Evolutionary conservation across 2,329 filamentous ascomycete genomes (phyloP).

Genomic region (Phyllosticta citribraziliensis): DNA sequence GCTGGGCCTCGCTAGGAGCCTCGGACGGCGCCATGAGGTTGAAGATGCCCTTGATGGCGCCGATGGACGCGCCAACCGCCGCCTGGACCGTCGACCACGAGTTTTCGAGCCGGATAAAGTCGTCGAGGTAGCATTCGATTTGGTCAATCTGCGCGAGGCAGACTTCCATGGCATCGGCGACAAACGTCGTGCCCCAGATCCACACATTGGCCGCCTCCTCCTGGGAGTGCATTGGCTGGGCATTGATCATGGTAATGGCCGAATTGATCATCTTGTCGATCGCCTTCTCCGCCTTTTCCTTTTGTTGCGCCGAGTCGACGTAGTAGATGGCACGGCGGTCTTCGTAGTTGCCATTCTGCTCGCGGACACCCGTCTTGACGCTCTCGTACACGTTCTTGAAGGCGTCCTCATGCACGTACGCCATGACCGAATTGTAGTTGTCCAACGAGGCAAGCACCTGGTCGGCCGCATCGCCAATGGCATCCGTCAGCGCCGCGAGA

Average conservation of each 20-base stretch:
- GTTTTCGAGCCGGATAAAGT: slow-evolving; percentile 38
- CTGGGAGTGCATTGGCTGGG: slow-evolving; percentile 27
- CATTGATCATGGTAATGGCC: slow-evolving; percentile 33
- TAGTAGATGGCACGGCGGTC: slow-evolving; percentile 27
- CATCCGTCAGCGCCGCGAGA: slow-evolving; percentile 31
- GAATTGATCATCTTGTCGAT: slow-evolving; percentile 39
- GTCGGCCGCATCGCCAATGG: slow-evolving; percentile 35
- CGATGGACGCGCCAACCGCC: slow-evolving; percentile 30
- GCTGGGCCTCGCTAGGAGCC: slow-evolving; percentile 12
- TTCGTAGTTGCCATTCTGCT: slow-evolving; percentile 5
- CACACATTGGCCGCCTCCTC: slow-evolving; percentile 35
- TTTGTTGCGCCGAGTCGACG: slow-evolving; percentile 36
- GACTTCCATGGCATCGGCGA: slow-evolving; percentile 36
- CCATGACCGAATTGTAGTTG: slow-evolving; percentile 36
- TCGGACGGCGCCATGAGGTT: slow-evolving; percentile 30
- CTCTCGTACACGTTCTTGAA: slow-evolving; percentile 38
- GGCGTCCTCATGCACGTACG: slow-evolving; percentile 37
- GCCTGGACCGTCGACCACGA: slow-evolving; percentile 34
- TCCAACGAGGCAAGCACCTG: slow-evolving; percentile 34
- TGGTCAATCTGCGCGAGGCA: slow-evolving; percentile 31
- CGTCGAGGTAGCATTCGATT: slow-evolving; percentile 31
- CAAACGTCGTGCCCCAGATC: slow-evolving; percentile 35
- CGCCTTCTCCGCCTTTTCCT: slow-evolving; percentile 35
- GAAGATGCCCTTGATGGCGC: slow-evolving; percentile 36
- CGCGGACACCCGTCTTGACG: slow-evolving; percentile 23